phyloP scores from a whole-genome alignment of 2,329 filamentous ascomycete species.

The Venturia effusa region DNA sequence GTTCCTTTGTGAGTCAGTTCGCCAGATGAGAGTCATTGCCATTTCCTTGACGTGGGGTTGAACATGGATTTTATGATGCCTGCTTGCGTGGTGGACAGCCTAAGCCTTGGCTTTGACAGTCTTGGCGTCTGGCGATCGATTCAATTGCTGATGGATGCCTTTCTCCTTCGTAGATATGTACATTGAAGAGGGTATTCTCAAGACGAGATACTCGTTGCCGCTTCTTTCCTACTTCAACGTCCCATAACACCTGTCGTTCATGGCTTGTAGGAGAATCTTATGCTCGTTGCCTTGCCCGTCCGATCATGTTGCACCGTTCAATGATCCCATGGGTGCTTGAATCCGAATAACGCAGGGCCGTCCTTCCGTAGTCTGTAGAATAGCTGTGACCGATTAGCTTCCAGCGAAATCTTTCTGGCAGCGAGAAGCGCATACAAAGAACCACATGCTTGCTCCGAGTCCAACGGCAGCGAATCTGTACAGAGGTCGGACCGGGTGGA shows the following conservation, averaged over 20 bases:
- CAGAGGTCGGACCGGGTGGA: conserved; percentile 53
- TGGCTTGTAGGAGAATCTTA: not conserved
- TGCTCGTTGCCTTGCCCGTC: not conserved
- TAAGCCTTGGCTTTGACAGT: too few species aligned
- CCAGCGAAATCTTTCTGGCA: not conserved
- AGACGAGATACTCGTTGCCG: not conserved
- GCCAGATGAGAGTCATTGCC: too few species aligned
- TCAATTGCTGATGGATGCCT: too few species aligned
- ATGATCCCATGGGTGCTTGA: conserved; percentile 96
- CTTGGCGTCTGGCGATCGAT: too few species aligned
- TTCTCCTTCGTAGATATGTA: not conserved
- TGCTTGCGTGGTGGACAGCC: too few species aligned
- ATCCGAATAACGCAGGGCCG: conserved; percentile 78
- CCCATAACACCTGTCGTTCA: too few species aligned
- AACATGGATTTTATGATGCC: too few species aligned
- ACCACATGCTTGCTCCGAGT: conserved; percentile 96
- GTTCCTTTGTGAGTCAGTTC: too few species aligned
- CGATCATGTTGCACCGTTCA: conserved; percentile 32
- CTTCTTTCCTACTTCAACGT: not conserved
- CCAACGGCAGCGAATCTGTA: conserved; percentile 82
- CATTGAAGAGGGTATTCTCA: not conserved
- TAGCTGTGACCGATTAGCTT: conserved; percentile 44
- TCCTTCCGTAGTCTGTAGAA: conserved; percentile 97
- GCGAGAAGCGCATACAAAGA: conserved; percentile 60
- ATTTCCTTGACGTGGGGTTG: too few species aligned